phyloP scores from a whole-genome alignment of 352 stramenopile genomes.

The Phytophthora lateralis region DNA sequence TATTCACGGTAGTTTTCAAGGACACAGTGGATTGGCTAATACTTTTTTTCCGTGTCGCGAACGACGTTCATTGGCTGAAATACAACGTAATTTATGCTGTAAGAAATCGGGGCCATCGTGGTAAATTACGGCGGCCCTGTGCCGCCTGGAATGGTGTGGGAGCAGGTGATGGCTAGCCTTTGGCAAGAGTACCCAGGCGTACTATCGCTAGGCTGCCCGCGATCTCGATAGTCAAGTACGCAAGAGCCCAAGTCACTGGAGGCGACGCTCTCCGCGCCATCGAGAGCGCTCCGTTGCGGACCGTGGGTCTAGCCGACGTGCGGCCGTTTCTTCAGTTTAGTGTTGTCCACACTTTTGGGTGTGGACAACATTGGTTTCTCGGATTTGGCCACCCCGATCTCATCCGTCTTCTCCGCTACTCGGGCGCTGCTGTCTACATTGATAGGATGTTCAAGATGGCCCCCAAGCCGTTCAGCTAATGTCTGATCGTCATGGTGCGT shows the following conservation, averaged over 20 bases:
- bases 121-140: no score
- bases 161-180: constrained; percentile 2
- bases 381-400: constrained; percentile 9
- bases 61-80: no score
- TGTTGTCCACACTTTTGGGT: constrained; percentile 3
- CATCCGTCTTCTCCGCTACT: constrained; percentile 3
- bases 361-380: not conserved
- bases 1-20: no score
- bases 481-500: not conserved
- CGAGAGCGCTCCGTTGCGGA: not conserved
- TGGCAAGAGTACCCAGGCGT: not conserved
- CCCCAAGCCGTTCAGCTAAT: not conserved
- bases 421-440: constrained; percentile 1
- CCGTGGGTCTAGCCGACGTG: constrained; percentile 1
- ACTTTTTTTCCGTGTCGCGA: no score
- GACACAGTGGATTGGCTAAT: no score
- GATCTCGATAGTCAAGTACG: constrained; percentile 12
- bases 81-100: no score
- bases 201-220: not conserved
- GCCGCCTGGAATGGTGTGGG: constrained; percentile 5
- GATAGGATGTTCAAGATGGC: constrained; percentile 14
- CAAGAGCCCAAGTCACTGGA: constrained; percentile 2
- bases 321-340: constrained; percentile 13
- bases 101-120: no score
- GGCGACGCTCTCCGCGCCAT: constrained; percentile 5